These are phyloP conservation scores for Curvularia eragrostidis DNA, from an alignment of 2,329 filamentous ascomycete genomes.

Conservation along the genomic window DNA sequence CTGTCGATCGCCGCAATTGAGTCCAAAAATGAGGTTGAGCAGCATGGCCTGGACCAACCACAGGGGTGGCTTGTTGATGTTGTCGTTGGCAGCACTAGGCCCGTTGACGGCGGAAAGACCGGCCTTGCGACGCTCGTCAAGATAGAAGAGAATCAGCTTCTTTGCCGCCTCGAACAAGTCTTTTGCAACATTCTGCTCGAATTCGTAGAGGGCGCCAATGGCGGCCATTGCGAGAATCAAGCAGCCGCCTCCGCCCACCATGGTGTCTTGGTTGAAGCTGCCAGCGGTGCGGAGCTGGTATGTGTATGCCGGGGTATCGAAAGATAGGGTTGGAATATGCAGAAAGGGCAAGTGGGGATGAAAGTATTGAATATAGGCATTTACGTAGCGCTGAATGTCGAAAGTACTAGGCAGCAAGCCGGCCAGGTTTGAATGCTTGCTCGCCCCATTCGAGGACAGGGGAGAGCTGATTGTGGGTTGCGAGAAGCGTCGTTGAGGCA, in stretches of 20 bases:
- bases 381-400: conserved; percentile 89
- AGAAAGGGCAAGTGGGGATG: conserved; percentile 95
- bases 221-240: conserved; percentile 87
- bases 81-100: conserved; percentile 60
- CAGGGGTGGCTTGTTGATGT: conserved; percentile 75
- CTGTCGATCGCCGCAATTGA: conserved; percentile 91
- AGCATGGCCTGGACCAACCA: conserved; percentile 98
- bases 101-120: conserved; percentile 72
- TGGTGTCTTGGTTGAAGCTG: conserved; percentile 61
- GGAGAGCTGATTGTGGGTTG: conserved; percentile 64
- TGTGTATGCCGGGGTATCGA: conserved; percentile 76
- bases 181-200: conserved; percentile 78
- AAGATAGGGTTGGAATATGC: conserved; percentile 88
- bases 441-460: conserved; percentile 49
- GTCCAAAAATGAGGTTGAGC: conserved; percentile 92
- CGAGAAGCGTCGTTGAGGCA: conserved; percentile 63
- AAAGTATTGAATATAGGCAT: conserved; percentile 88
- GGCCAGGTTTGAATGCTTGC: conserved; percentile 52
- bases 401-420: conserved; percentile 76
- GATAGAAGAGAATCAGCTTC: conserved; percentile 91
- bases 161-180: conserved; percentile 92
- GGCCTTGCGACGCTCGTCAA: conserved; percentile 87
- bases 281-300: conserved; percentile 64
- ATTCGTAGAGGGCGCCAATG: conserved; percentile 86
- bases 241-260: conserved; percentile 81